phyloP scores from a whole-genome alignment of 1,284 basidiomycete species.

The Malassezia caprae region DNA sequence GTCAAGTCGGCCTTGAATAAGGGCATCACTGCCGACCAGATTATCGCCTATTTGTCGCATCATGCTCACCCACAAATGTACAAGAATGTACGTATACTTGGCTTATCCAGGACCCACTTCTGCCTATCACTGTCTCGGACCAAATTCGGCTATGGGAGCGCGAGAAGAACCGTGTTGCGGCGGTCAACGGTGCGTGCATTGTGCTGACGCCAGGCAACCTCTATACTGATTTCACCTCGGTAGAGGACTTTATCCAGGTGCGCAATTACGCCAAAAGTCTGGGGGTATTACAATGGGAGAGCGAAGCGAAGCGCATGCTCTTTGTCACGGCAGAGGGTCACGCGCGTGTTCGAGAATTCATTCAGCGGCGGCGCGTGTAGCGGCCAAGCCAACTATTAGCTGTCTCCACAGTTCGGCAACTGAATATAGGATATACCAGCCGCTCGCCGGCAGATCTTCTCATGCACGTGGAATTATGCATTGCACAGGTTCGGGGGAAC shows the following conservation, averaged over 20 bases:
- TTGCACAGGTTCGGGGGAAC: background rate
- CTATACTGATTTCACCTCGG: slow-evolving; percentile 74
- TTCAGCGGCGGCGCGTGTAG: slow-evolving; percentile 22
- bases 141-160: slow-evolving; percentile 96
- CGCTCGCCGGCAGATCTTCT: background rate
- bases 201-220: slow-evolving; percentile 49
- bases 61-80: slow-evolving; percentile 98
- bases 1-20: slow-evolving; percentile 86
- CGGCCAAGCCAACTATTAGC: background rate
- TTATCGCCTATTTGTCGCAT: slow-evolving; percentile 83
- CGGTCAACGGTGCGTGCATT: slow-evolving; percentile 51
- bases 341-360: slow-evolving; percentile 32
- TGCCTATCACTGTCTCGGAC: slow-evolving; percentile 93
- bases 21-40: slow-evolving; percentile 93
- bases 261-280: slow-evolving; percentile 73
- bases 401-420: background rate
- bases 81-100: slow-evolving; percentile 60
- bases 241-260: slow-evolving; percentile 76
- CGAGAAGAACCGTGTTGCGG: slow-evolving; percentile 75
- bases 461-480: background rate
- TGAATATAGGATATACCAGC: background rate
- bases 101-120: slow-evolving; percentile 62
- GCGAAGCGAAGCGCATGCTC: slow-evolving; percentile 63
- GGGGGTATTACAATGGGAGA: slow-evolving; percentile 69
- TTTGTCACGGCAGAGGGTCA: slow-evolving; percentile 67